phyloP scores from a whole-genome alignment of 2,329 filamentous ascomycete genomes.

The Exophiala bonariae region DNA sequence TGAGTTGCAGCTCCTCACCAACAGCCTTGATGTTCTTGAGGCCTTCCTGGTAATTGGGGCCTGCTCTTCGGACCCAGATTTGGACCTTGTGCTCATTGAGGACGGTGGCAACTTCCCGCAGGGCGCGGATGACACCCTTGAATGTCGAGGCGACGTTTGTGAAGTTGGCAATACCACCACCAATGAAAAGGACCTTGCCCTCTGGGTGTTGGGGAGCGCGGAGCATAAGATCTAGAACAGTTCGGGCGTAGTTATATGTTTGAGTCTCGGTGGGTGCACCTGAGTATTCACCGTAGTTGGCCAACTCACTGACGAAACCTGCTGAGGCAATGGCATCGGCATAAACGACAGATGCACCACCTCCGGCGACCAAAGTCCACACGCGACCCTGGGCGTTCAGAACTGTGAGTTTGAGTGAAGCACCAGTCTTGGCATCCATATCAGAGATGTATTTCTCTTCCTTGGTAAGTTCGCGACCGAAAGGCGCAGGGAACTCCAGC shows the following conservation, averaged over 20 bases:
- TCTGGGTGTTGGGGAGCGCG: conserved; percentile 80
- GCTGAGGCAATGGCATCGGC: conserved; percentile 96
- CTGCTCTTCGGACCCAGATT: conserved; percentile 90
- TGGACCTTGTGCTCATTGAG: conserved; percentile 95
- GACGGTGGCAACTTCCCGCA: conserved; percentile 82
- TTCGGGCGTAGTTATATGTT: conserved; percentile 98
- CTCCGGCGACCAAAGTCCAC: conserved; percentile 98
- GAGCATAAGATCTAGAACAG: conserved; percentile 95
- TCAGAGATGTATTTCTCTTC: conserved; percentile 99
- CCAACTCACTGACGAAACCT: conserved; percentile 92
- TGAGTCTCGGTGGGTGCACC: conserved; percentile 98
- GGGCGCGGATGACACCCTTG: conserved; percentile 97
- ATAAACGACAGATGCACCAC: conserved; percentile 98
- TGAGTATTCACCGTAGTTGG: conserved; percentile 99
- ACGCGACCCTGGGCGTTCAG: conserved; percentile 88
- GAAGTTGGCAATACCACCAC: conserved; percentile 99
- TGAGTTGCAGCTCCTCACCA: conserved; percentile 86
- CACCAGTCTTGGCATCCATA: conserved; percentile 98
- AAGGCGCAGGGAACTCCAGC: conserved; percentile 98
- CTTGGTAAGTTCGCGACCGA: conserved; percentile 97
- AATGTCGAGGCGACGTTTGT: conserved; percentile 99
- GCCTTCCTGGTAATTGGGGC: conserved; percentile 99
- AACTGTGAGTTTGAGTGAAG: conserved; percentile 96
- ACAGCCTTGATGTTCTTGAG: conserved; percentile 99
- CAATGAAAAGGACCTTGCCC: conserved; percentile 99